These are phyloP conservation scores for Trichoderma hamatum DNA, from an alignment of 2,329 filamentous ascomycete species.

Conservation along the genomic window DNA sequence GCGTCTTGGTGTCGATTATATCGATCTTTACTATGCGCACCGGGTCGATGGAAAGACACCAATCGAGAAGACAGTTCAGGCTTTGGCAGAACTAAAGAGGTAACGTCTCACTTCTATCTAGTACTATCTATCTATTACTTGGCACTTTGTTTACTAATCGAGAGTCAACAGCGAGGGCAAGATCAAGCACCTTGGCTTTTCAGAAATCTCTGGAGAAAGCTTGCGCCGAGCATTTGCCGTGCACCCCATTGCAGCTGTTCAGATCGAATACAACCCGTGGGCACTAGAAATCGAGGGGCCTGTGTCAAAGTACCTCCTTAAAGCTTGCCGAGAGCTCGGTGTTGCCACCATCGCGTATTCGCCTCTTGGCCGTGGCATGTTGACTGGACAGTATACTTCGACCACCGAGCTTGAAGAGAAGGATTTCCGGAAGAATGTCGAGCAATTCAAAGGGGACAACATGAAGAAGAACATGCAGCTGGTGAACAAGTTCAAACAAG, in stretches of 20 bases:
- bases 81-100: slow-evolving; percentile 51
- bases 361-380: slow-evolving; percentile 61
- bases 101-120: not conserved
- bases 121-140: too few species aligned
- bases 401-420: slow-evolving; percentile 46
- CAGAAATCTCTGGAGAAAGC: slow-evolving; percentile 53
- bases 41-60: slow-evolving; percentile 51
- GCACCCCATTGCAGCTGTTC: slow-evolving; percentile 54
- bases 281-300: slow-evolving; percentile 61
- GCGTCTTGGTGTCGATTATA: slow-evolving; percentile 53
- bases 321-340: slow-evolving; percentile 60
- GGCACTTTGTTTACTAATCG: not conserved
- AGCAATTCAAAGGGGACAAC: slow-evolving; percentile 31
- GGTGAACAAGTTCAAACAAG: slow-evolving; percentile 50
- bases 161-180: slow-evolving; percentile 49
- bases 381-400: slow-evolving; percentile 54
- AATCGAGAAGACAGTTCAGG: slow-evolving; percentile 54
- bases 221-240: slow-evolving; percentile 55
- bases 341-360: slow-evolving; percentile 60
- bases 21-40: slow-evolving; percentile 61
- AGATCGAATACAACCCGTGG: slow-evolving; percentile 59
- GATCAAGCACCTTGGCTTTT: slow-evolving; percentile 60
- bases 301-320: slow-evolving; percentile 49
- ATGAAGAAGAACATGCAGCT: slow-evolving; percentile 54
- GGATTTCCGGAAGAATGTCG: slow-evolving; percentile 45